Evolutionary conservation across 2,329 filamentous ascomycete species (phyloP), one percentile per base, ranked within the genome.

Genomic region (Colletotrichum paranaense): DNA sequence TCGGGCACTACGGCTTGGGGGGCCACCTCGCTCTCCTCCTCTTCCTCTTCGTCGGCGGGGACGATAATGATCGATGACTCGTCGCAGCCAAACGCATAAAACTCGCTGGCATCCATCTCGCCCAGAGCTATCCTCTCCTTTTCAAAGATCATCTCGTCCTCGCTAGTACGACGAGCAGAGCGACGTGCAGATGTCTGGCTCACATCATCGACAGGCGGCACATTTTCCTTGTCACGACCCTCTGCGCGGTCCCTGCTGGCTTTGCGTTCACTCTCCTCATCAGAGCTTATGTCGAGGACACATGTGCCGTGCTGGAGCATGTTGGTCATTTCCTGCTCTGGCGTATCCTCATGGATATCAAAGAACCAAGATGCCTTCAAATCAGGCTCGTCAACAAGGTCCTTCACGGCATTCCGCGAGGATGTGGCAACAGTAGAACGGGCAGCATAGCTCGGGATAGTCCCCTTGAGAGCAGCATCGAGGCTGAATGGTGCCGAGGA

Each of bases 321-420:
- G 79, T 97, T 98, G 78, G 95, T 94, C 83, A 97, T 94, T 80
- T 97, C 93, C 80, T 98, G 94, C 80, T 98, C 94, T 8, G 93
- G 90, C 0, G 94, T 95, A 82, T 99, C 96, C 80, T 98, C 94
- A 80, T 98, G 92, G 79, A 99, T 98, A 72, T 96, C 93, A 80
- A 99, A 98, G 86, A 93, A 93, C 95, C 95, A 98, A 71, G 88
- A 88, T 42, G 90, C 88, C 79, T 93, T 90, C 77, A 88, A 81
- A 66, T 88, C 86, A 26, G 86, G 79, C 73, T 86, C 85, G 55
- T 83, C 75, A 46, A 89, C 75, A 46, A 89, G 79, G 57, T 79
- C 77, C 67, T 72, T 74, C 62, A 59, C 42, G 7, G 58, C 52
- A 62, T 68, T 67, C 30, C 75, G 72, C 68, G 78, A 77, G 75